Evolutionary conservation across 345 rosid genomes (phyloP), one percentile per base, ranked within the genome.

Genomic region (Reutealis trisperma): DNA sequence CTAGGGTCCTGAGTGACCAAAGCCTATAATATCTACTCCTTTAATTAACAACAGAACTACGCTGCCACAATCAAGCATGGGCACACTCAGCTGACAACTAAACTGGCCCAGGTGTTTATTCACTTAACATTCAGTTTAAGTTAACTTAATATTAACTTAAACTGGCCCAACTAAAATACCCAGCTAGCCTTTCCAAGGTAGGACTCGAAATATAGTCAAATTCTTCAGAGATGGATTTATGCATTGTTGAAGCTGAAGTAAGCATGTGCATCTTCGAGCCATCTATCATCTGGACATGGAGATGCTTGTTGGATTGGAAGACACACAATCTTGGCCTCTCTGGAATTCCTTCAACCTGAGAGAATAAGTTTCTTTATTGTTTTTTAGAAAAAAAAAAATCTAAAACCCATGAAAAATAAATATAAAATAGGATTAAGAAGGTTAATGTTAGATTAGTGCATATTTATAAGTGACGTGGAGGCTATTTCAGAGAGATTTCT

Each of bases 251-350:
- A 34, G 92, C 97, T 0, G 98, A 86, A 76, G 97, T 96, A 73
- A 96, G 91, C 0, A 98, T 96, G 83, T 93, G 99, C 98, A 93
- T 96, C 91, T 93, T 93, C 3, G 93, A 84, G 83, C 93, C 99
- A 85, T 96, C 99, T 74, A 96, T 91, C 83, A 96, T 96, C 85
- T 96, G 98, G 49, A 86, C 97, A 74, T 91, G 91, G 21, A 96
- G 84, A 85, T 92, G 96, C 83, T 92, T 93, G 92, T 92, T 96
- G 76, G 98, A 96, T 8, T 97, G 93, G 77, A 85, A 96, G 8
- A 96, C 94, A 27, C 89, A 82, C 9, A 96, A 72, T 79, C 98
- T 85, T 55, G 98, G 99, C 88, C 99, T 92, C 74, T 93, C 99
- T 2, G 89, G 77, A 30, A 93, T 93, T 44, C 99, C 98, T 32